Percentiles rank a stretch among this genome's conserved stretches.
phyloP scores from a whole-genome alignment of 257 asterid species.

The Fraxinus americana region DNA sequence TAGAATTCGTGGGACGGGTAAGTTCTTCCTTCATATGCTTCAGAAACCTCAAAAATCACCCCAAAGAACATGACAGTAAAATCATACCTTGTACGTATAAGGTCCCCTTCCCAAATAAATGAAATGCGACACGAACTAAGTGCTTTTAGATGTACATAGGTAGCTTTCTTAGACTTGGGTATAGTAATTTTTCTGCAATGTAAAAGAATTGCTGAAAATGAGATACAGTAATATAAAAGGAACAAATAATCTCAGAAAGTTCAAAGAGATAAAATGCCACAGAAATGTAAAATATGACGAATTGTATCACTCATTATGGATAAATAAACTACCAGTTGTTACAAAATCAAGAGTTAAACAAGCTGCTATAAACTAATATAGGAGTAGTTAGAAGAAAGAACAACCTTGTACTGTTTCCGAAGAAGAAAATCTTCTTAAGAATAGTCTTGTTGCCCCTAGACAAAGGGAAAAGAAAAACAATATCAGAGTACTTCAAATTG shows the following conservation, averaged over 20 bases:
- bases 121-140: conserved; percentile 74
- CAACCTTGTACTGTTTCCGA: neutral
- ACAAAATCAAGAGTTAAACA: neutral
- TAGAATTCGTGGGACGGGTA: neutral
- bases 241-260: neutral
- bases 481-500: neutral
- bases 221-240: neutral
- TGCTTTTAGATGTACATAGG: conserved; percentile 64
- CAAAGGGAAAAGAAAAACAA: neutral
- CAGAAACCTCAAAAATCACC: conserved; percentile 5
- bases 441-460: neutral
- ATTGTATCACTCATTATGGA: conserved; percentile 1
- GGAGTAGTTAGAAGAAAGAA: neutral
- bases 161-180: conserved; percentile 83
- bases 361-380: neutral
- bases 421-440: neutral
- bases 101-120: conserved; percentile 85
- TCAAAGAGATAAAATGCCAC: neutral
- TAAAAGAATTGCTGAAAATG: neutral
- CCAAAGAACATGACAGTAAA: neutral
- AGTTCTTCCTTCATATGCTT: neutral
- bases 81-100: conserved; percentile 63
- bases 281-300: neutral
- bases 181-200: conserved; percentile 72
- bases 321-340: conserved; percentile 1